A percentile compares a stretch with the other conserved stretches of the same genome.
These are phyloP conservation scores for Eucalyptus microcorys DNA, from an alignment of 345 rosid species.

Conservation along the genomic window DNA sequence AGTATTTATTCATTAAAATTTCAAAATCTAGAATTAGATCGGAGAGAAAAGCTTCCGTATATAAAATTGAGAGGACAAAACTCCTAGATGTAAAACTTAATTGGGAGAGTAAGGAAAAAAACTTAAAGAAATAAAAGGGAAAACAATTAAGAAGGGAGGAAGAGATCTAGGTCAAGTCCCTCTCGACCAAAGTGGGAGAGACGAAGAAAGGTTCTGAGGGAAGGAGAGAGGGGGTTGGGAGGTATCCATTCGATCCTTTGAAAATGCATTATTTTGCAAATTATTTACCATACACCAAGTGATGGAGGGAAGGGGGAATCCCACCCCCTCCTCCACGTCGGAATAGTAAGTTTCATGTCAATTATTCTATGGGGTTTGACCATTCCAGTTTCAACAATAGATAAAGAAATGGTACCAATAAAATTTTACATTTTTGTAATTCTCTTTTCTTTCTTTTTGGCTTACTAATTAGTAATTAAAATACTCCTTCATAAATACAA, in stretches of 20 bases:
- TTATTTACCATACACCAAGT: not conserved
- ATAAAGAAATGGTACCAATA: not conserved
- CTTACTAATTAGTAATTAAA: not conserved
- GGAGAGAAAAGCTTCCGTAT: too few relatives aligned
- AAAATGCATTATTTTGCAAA: not conserved
- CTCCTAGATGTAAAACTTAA: accelerated
- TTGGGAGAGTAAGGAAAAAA: too few relatives aligned
- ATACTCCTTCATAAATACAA: not conserved
- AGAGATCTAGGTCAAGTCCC: too few relatives aligned
- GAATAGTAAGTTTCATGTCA: not conserved
- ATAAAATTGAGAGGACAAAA: accelerated
- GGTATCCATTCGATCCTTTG: not conserved
- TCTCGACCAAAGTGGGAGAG: too few relatives aligned
- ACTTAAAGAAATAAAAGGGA: too few relatives aligned
- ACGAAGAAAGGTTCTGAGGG: too few relatives aligned
- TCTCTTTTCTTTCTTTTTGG: not conserved
- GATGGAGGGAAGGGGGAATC: not conserved
- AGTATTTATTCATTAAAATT: too few relatives aligned
- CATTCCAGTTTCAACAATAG: not conserved
- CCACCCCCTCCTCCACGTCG: not conserved
- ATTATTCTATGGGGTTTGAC: not conserved
- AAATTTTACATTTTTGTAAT: too few relatives aligned
- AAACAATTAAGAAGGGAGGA: too few relatives aligned
- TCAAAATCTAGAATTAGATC: too few relatives aligned
- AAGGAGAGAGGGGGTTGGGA: too few relatives aligned